phyloP scores from a whole-genome alignment of 2,329 filamentous ascomycete species.

The Mycocentrospora acerina region DNA sequence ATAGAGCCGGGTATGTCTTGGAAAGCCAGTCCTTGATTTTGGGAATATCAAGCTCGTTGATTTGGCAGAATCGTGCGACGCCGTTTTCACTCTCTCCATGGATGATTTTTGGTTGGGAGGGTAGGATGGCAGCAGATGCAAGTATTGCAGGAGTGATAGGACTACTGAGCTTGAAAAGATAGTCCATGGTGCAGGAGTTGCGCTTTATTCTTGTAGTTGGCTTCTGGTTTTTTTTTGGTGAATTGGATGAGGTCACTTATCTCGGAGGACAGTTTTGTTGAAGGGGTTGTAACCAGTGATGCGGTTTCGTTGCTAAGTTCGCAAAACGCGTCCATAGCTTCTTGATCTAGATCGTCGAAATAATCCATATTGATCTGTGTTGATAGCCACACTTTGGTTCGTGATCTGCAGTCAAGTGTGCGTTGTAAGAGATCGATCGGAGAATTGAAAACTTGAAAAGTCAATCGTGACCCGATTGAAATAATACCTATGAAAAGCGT shows the following conservation, averaged over 20 bases:
- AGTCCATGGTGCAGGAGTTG: slow-evolving; percentile 1
- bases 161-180: neutral
- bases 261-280: neutral
- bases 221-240: neutral
- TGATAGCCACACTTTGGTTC: too few relatives aligned
- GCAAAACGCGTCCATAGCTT: neutral
- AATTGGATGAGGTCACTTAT: neutral
- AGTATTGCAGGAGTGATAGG: neutral
- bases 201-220: neutral
- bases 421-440: too few relatives aligned
- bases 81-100: neutral
- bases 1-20: neutral
- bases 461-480: too few relatives aligned
- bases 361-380: slow-evolving; percentile 1
- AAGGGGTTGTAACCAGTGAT: neutral
- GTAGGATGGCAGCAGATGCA: slow-evolving; percentile 1
- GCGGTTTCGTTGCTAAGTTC: neutral
- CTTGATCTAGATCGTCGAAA: slow-evolving; percentile 1
- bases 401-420: too few relatives aligned
- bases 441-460: too few relatives aligned
- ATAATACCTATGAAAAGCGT: too few relatives aligned
- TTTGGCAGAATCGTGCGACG: slow-evolving; percentile 3
- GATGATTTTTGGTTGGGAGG: slow-evolving; percentile 1
- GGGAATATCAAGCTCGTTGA: neutral
- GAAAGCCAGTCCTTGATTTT: neutral